These are phyloP conservation scores for Leishmania turanica DNA, from an alignment of 208 protist species.

Conservation along the genomic window DNA sequence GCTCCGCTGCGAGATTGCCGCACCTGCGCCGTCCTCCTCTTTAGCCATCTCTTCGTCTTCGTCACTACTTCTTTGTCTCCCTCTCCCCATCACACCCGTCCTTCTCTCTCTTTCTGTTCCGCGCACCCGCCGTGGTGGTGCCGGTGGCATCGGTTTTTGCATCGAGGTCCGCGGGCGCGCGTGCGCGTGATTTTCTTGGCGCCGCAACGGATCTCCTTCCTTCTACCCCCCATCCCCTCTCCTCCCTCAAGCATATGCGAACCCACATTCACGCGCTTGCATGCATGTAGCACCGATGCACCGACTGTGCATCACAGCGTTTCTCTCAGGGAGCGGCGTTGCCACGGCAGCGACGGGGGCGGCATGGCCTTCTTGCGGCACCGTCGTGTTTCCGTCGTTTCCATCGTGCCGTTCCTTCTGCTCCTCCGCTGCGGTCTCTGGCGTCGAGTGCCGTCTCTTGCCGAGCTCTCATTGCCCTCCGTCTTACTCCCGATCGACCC, in stretches of 20 bases:
- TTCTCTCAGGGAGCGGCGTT: background rate
- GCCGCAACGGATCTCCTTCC: background rate
- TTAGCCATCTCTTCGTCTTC: background rate
- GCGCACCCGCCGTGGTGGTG: background rate
- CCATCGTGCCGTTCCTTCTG: background rate
- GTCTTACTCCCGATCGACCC: background rate
- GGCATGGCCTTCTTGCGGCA: background rate
- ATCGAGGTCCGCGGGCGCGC: background rate
- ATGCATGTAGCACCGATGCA: background rate
- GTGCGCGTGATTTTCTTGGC: background rate
- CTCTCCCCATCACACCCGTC: background rate
- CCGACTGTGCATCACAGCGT: background rate
- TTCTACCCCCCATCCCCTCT: background rate
- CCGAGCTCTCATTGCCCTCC: background rate
- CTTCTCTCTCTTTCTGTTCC: background rate
- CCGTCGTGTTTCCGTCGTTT: background rate
- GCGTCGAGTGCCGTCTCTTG: background rate
- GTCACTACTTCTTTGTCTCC: background rate
- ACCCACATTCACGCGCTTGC: background rate
- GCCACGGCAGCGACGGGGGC: background rate
- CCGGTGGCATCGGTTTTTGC: no score
- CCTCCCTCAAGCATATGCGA: background rate
- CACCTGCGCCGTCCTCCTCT: background rate
- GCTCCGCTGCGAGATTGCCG: background rate
- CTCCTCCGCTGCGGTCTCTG: background rate